Conservation (phyloP, 257 asterid species). For the Solanum commersonii region DNA sequence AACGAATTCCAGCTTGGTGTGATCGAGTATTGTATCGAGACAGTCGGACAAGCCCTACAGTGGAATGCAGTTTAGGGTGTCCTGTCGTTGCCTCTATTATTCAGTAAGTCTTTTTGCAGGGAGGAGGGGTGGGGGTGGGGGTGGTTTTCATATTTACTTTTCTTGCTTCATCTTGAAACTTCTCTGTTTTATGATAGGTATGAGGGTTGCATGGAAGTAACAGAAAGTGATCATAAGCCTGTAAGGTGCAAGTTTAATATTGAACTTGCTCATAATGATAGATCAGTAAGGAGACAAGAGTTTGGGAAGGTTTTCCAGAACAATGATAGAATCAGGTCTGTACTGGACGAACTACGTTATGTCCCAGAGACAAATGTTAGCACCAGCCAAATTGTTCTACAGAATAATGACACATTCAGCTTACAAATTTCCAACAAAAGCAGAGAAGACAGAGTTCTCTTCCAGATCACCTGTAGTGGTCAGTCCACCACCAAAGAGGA, state of each 20-base stretch:
- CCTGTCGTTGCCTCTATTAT: constrained; percentile 78
- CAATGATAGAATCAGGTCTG: constrained; percentile 28
- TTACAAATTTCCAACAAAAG: constrained; percentile 63
- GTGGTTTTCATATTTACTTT: not conserved
- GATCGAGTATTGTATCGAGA: constrained; percentile 80
- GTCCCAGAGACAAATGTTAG: constrained; percentile 60
- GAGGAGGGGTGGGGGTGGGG: not conserved
- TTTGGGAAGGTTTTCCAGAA: constrained; percentile 57
- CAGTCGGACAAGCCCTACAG: constrained; percentile 48
- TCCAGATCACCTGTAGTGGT: constrained; percentile 61
- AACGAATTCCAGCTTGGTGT: constrained; percentile 97
- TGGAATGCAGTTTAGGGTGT: constrained; percentile 75
- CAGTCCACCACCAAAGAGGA: constrained; percentile 53
- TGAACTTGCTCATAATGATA: constrained; percentile 71
- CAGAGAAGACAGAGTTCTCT: constrained; percentile 45
- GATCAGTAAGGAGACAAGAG: constrained; percentile 76
- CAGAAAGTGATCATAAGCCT: constrained; percentile 94
- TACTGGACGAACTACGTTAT: constrained; percentile 39
- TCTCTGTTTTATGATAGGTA: constrained; percentile 37
- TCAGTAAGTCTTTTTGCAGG: constrained; percentile 35
- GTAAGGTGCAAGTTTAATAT: constrained; percentile 76
- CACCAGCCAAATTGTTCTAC: constrained; percentile 41
- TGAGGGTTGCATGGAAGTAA: constrained; percentile 90
- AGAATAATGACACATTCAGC: constrained; percentile 57
- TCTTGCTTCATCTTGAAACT: not conserved